These are phyloP conservation scores for Casuarina cunninghamiana DNA, from an alignment of 306 rosid species.

Conservation along the genomic window DNA sequence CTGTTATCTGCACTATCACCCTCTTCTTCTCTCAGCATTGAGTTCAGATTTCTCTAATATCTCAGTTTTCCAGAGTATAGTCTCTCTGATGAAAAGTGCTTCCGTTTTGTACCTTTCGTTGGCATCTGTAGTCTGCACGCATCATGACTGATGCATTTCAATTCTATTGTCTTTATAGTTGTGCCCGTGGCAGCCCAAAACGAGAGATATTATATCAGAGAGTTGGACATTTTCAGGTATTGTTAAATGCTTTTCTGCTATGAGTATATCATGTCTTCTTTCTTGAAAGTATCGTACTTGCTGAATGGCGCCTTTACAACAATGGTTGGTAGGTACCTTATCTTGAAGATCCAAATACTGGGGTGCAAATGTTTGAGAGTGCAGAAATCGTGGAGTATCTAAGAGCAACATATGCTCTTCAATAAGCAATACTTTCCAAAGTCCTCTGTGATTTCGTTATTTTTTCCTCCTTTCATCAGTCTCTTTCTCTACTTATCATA, in stretches of 20 bases:
- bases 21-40: too few species aligned
- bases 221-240: conserved; percentile 85
- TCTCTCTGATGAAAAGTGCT: neutral
- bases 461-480: neutral
- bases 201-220: conserved; percentile 61
- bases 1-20: too few species aligned
- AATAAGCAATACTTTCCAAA: conserved; percentile 22
- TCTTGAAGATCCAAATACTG: conserved; percentile 95
- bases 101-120: neutral
- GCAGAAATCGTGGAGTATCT: conserved; percentile 89
- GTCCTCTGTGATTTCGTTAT: conserved; percentile 12
- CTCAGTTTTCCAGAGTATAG: too few species aligned
- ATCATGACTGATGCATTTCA: conserved; percentile 24
- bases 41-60: too few species aligned
- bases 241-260: conserved; percentile 8
- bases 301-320: conserved; percentile 9
- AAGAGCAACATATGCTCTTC: conserved; percentile 75
- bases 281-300: neutral
- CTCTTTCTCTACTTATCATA: conserved; percentile 5
- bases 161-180: conserved; percentile 46
- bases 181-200: conserved; percentile 94
- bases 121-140: neutral
- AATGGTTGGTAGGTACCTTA: conserved; percentile 70
- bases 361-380: conserved; percentile 91
- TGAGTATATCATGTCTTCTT: conserved; percentile 1